These are phyloP conservation scores for Diaporthe sp. DNA, from an alignment of 2,329 filamentous ascomycete species.

Conservation along the genomic window DNA sequence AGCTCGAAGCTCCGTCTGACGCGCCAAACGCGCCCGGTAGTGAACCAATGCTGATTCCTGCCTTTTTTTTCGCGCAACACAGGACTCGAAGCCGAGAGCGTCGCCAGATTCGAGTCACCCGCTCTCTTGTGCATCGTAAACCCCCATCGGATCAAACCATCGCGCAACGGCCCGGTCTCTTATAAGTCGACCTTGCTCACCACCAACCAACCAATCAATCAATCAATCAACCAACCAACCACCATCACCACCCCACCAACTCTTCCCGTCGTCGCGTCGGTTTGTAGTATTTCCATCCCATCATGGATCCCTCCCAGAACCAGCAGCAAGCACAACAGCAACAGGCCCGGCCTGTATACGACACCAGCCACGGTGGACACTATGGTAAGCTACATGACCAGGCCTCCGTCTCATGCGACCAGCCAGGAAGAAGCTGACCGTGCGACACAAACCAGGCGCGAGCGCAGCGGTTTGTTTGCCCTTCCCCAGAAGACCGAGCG, in stretches of 20 bases:
- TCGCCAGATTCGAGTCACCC: conserved; percentile 32
- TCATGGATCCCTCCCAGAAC: conserved; percentile 64
- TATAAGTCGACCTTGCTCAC: conserved; percentile 8
- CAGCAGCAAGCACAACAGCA: conserved; percentile 67
- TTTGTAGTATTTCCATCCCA: conserved; percentile 35
- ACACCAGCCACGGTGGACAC: conserved; percentile 79
- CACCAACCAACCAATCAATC: conserved; percentile 14
- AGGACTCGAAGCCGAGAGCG: conserved; percentile 36
- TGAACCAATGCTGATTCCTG: background rate
- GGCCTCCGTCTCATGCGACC: conserved; percentile 35
- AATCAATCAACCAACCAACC: background rate
- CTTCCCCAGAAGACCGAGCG: background rate
- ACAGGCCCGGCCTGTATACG: conserved; percentile 74
- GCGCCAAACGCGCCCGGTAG: conserved; percentile 14
- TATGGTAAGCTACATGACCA: conserved; percentile 68
- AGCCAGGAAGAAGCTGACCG: conserved; percentile 36
- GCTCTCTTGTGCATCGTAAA: conserved; percentile 28
- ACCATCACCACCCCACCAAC: background rate
- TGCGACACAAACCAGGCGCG: conserved; percentile 61
- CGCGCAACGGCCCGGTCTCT: conserved; percentile 19
- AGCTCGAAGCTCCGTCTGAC: conserved; percentile 13
- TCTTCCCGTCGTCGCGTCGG: background rate
- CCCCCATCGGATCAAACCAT: conserved; percentile 1
- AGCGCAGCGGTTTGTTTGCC: conserved; percentile 70
- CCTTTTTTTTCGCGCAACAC: conserved; percentile 31